Conservation (phyloP, 1,284 basidiomycete species). For the Peniophora sp. region DNA sequence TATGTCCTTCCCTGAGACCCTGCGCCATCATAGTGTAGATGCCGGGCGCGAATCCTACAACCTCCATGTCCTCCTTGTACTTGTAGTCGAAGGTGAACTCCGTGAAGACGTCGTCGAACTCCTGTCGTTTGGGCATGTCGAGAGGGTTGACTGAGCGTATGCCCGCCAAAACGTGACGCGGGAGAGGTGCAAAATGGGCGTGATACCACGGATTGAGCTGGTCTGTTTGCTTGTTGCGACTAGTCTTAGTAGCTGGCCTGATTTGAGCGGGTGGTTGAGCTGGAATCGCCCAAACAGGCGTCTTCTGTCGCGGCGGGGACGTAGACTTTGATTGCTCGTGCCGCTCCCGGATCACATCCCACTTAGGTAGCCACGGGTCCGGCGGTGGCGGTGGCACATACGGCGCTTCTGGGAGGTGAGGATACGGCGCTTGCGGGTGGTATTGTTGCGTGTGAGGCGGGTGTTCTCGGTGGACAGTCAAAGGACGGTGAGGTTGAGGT, state of each 20-base stretch:
- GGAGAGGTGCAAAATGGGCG: constrained; percentile 50
- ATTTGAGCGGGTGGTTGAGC: too few relatives aligned
- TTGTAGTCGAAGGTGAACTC: constrained; percentile 46
- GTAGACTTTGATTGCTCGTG: constrained; percentile 5
- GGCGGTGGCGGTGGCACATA: background rate
- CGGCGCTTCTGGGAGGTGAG: background rate
- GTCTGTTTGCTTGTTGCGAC: background rate
- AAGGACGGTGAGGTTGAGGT: background rate
- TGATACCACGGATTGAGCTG: constrained; percentile 47
- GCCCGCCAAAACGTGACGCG: constrained; percentile 38
- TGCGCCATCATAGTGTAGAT: constrained; percentile 43
- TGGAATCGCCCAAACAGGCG: background rate
- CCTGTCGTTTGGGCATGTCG: constrained; percentile 51
- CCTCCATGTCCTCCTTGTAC: constrained; percentile 44
- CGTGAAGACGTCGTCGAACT: constrained; percentile 42
- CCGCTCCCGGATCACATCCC: too few relatives aligned
- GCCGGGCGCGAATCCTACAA: constrained; percentile 46
- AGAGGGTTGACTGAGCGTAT: constrained; percentile 40
- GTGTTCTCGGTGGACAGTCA: background rate
- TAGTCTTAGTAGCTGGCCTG: background rate
- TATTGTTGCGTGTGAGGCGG: background rate
- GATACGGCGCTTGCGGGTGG: background rate
- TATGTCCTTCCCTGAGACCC: constrained; percentile 35
- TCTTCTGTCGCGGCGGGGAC: background rate
- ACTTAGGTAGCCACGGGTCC: too few relatives aligned